Percentiles rank a stretch among this genome's conserved stretches.
These are phyloP conservation scores for Aspergillus ellipticus DNA, from an alignment of 495 filamentous ascomycete genomes.

Conservation along the genomic window DNA sequence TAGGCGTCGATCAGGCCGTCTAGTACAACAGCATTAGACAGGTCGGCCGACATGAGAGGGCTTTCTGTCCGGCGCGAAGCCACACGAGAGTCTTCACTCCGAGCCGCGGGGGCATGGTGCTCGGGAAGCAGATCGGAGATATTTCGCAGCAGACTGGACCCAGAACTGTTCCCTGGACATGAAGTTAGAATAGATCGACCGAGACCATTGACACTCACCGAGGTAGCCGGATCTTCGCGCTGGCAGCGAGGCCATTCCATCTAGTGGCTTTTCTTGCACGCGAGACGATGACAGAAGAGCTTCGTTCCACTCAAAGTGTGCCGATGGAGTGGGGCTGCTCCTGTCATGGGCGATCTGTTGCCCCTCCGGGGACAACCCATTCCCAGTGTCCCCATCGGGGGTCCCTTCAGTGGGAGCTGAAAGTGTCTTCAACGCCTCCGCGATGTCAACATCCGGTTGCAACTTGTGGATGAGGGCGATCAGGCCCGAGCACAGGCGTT, in stretches of 20 bases:
- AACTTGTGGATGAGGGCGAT: slow-evolving; percentile 10
- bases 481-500: slow-evolving; percentile 15
- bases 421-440: slow-evolving; percentile 10
- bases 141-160: slow-evolving; percentile 12
- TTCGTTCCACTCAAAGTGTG: slow-evolving; percentile 22
- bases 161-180: slow-evolving; percentile 18
- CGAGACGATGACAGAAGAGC: slow-evolving; percentile 5
- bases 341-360: neutral
- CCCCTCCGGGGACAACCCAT: too few species aligned
- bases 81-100: neutral
- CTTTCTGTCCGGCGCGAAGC: neutral
- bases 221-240: slow-evolving; percentile 19
- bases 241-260: slow-evolving; percentile 26
- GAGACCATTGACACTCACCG: slow-evolving; percentile 7
- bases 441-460: slow-evolving; percentile 18
- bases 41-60: neutral
- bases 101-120: neutral
- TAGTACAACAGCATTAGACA: slow-evolving; percentile 9
- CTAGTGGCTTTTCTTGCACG: neutral
- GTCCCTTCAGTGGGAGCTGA: neutral
- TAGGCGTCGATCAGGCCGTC: slow-evolving; percentile 22
- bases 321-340: neutral
- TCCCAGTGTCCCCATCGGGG: neutral
- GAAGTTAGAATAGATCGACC: neutral
- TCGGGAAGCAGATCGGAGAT: slow-evolving; percentile 16